Percentiles rank a stretch among this genome's conserved stretches.
phyloP scores from a whole-genome alignment of 306 rosid genomes.

The Acmispon strigosus region DNA sequence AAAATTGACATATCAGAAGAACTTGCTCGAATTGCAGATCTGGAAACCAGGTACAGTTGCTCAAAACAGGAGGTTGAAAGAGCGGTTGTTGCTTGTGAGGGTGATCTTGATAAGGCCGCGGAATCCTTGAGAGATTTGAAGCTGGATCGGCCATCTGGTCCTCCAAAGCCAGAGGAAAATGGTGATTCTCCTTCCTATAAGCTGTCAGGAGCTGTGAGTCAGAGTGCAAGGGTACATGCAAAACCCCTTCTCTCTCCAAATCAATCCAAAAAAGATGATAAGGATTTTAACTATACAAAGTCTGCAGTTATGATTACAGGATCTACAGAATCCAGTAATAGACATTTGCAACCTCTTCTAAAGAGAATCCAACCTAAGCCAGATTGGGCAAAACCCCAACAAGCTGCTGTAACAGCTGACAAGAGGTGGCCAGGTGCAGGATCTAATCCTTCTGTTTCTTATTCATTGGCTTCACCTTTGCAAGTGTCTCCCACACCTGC shows the following conservation, averaged over 20 bases:
- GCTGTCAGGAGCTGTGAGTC: constrained; percentile 37
- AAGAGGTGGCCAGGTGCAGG: constrained; percentile 58
- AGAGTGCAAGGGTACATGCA: constrained; percentile 41
- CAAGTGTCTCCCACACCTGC: constrained; percentile 45
- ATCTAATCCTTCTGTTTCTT: constrained; percentile 52
- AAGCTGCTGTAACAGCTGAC: constrained; percentile 38
- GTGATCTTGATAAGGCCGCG: constrained; percentile 79
- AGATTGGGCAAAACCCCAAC: constrained; percentile 73
- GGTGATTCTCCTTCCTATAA: constrained; percentile 49
- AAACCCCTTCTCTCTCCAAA: constrained; percentile 37
- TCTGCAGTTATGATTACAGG: constrained; percentile 33
- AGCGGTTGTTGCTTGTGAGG: constrained; percentile 72
- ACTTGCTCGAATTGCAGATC: constrained; percentile 55
- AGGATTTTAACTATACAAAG: constrained; percentile 64
- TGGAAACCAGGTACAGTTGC: constrained; percentile 52
- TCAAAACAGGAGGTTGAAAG: constrained; percentile 88
- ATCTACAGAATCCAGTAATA: constrained; percentile 45
- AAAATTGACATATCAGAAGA: constrained; percentile 92
- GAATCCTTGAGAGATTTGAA: constrained; percentile 57
- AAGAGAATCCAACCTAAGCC: constrained; percentile 60
- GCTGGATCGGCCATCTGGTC: constrained; percentile 43
- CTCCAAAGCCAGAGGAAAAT: constrained; percentile 62
- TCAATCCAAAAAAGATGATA: constrained; percentile 62
- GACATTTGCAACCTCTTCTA: constrained; percentile 41
- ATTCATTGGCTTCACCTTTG: constrained; percentile 54